These are phyloP conservation scores for Borovskyia barvae DNA, from an alignment of 208 protist genomes.

Conservation along the genomic window DNA sequence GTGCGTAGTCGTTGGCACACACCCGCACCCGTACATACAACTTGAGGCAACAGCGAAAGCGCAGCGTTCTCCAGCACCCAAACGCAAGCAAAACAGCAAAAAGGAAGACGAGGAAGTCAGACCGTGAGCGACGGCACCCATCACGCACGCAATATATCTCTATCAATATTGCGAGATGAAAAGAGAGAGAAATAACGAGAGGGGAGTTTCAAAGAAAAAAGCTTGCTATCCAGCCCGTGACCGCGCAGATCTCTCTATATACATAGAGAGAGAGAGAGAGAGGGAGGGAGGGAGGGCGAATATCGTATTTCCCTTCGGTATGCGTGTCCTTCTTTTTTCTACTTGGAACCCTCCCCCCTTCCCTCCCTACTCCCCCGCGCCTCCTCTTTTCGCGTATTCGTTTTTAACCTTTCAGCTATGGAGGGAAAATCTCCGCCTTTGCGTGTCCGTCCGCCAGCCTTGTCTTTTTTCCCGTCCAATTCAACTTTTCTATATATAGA, in stretches of 20 bases:
- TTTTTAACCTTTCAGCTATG: too few species aligned
- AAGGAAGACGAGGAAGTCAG: conserved; percentile 5
- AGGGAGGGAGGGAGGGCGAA: neutral
- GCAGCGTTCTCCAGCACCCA: neutral
- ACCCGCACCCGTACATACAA: neutral
- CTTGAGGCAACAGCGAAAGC: neutral
- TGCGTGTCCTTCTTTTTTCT: too few species aligned
- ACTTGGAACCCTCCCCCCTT: too few species aligned
- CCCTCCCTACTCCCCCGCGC: too few species aligned
- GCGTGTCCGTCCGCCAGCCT: too few species aligned
- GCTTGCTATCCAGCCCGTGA: too few species aligned
- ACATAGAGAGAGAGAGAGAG: neutral
- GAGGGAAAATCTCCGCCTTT: too few species aligned
- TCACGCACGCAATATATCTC: neutral
- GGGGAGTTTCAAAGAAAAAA: neutral
- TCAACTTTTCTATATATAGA: too few species aligned
- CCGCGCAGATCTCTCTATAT: neutral
- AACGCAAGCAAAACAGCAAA: neutral
- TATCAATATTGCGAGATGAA: neutral
- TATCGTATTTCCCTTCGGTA: too few species aligned
- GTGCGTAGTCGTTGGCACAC: neutral
- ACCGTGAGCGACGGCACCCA: neutral
- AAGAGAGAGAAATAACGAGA: neutral
- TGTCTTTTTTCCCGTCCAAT: too few species aligned
- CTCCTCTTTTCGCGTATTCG: too few species aligned